A percentile compares a stretch with the other conserved stretches of the same genome.
phyloP scores from a whole-genome alignment of 2,329 filamentous ascomycete species.

The Myrmaecium sp. region DNA sequence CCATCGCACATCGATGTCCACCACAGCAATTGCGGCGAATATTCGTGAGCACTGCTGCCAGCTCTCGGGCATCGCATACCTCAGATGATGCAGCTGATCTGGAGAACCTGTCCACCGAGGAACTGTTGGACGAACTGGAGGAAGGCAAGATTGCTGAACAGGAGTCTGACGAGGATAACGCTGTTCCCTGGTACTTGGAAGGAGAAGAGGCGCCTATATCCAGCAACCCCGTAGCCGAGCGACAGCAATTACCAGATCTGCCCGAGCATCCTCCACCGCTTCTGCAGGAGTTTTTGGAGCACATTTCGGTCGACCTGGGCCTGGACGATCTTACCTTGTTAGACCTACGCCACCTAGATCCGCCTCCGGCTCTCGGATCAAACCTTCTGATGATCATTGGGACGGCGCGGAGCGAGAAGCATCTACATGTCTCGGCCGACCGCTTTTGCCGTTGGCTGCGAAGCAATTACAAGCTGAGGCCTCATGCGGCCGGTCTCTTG shows the following conservation, averaged over 20 bases:
- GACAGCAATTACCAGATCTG: slow-evolving; percentile 43
- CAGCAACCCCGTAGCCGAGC: slow-evolving; percentile 28
- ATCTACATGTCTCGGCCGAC: slow-evolving; percentile 80
- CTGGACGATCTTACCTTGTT: slow-evolving; percentile 66
- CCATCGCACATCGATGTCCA: too few relatives aligned
- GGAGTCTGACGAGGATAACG: not conserved
- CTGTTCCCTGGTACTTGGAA: not conserved
- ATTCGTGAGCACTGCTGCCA: too few relatives aligned
- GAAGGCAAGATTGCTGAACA: too few relatives aligned
- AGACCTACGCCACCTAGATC: slow-evolving; percentile 71
- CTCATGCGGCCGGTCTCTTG: slow-evolving; percentile 72
- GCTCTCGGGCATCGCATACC: too few relatives aligned
- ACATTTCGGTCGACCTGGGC: slow-evolving; percentile 69
- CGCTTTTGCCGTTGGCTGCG: slow-evolving; percentile 78
- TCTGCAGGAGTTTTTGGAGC: slow-evolving; percentile 55
- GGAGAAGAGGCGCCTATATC: slow-evolving; percentile 1
- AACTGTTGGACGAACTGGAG: too few relatives aligned
- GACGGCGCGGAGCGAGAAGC: slow-evolving; percentile 80
- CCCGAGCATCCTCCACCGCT: slow-evolving; percentile 56
- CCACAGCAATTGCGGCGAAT: too few relatives aligned
- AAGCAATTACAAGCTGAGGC: slow-evolving; percentile 51
- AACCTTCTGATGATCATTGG: slow-evolving; percentile 87
- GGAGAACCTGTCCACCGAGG: too few relatives aligned
- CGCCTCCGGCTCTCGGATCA: slow-evolving; percentile 70
- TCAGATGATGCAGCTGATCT: too few relatives aligned